Evolutionary conservation across 305 asterid genomes (phyloP).

Genomic region (Solanum hybrid): DNA sequence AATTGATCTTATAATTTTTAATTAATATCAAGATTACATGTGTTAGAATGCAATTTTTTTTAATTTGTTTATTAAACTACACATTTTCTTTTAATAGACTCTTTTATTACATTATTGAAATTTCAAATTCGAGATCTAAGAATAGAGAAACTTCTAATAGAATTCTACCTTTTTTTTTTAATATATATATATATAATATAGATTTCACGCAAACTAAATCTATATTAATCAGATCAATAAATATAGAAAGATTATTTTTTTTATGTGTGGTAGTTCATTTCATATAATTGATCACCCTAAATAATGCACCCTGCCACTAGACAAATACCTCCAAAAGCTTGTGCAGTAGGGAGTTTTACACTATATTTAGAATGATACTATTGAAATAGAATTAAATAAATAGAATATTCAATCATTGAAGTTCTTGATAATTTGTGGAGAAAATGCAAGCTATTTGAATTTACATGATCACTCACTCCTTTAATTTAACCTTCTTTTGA

Average conservation of each 20-base stretch:
- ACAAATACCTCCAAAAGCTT: neutral
- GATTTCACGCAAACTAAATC: neutral
- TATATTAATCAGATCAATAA: neutral
- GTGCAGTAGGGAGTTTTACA: neutral
- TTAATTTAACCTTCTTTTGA: neutral
- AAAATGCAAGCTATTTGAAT: neutral
- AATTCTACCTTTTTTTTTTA: neutral
- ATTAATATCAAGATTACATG: neutral
- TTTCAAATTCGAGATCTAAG: neutral
- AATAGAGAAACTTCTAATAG: neutral
- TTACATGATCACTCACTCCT: too few relatives aligned
- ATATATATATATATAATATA: too few relatives aligned
- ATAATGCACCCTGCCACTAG: neutral
- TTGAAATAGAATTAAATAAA: neutral
- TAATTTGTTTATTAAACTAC: neutral
- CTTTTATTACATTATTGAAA: neutral
- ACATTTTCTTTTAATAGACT: neutral
- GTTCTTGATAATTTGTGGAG: neutral
- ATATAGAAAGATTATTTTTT: neutral
- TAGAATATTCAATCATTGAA: neutral
- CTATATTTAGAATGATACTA: neutral
- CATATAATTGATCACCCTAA: neutral
- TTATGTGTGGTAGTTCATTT: neutral
- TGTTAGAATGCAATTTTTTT: neutral
- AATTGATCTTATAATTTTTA: neutral